These are phyloP conservation scores for Glycine soja DNA, from an alignment of 306 rosid genomes.

Conservation along the genomic window DNA sequence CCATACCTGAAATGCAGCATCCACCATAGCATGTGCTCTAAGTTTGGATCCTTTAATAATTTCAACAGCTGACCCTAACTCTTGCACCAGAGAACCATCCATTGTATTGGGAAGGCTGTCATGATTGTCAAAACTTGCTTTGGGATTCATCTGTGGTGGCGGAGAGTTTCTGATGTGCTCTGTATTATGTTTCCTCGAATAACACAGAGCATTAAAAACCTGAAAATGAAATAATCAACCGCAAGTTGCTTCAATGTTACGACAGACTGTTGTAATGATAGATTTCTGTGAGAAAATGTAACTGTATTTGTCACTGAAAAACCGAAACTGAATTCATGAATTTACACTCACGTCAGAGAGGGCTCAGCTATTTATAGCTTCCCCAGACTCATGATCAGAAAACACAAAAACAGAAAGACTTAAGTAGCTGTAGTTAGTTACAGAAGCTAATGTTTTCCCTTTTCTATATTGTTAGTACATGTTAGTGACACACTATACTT, in stretches of 20 bases:
- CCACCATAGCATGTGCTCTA: conserved; percentile 73
- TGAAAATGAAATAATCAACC: conserved; percentile 48
- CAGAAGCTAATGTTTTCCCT: no score
- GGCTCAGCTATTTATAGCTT: no score
- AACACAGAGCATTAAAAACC: conserved; percentile 69
- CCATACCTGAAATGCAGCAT: conserved; percentile 78
- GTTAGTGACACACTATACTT: no score
- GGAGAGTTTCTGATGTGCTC: conserved; percentile 49
- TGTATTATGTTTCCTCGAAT: conserved; percentile 63
- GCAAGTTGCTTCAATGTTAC: conserved; percentile 31
- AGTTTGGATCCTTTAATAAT: conserved; percentile 65
- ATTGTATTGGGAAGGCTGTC: conserved; percentile 52
- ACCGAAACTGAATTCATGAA: no score
- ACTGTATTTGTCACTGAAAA: no score
- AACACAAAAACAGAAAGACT: no score
- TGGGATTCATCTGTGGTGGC: conserved; percentile 56
- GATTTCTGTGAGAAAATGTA: background rate
- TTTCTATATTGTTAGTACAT: no score
- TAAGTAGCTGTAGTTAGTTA: no score
- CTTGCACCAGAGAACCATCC: conserved; percentile 61
- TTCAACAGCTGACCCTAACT: conserved; percentile 64
- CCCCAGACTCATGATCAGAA: no score
- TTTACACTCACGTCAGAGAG: no score
- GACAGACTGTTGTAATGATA: conserved; percentile 5
- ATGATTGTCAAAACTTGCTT: conserved; percentile 49